Base-by-base conservation (phyloP, 148 eudicot genomes). In the Selenicereus undatus region DNA sequence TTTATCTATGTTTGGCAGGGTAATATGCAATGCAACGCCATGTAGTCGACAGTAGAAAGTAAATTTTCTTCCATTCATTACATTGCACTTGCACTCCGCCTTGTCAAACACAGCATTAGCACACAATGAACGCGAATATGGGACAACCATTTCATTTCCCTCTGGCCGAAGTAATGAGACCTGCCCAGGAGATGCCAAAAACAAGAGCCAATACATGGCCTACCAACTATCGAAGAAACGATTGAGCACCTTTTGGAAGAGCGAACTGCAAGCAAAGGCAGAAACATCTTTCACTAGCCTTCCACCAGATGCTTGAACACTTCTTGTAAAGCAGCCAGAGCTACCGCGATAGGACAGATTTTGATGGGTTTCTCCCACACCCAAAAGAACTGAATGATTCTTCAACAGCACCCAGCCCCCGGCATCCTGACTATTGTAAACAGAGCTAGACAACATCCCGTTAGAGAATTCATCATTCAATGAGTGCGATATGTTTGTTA, bases 351-450 rank as follows among this genome's bases (percentile, higher is more conserved):
- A 87, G 13, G 48, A 79, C 39, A 88, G 83, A 35, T 56, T 83
- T 29, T 95, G 99, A 30, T 74, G 76, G 17, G 94, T 92, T 26
- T 27, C 60, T 24, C 92, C 92, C 20, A 80, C 75, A 76, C 99
- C 99, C 22, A 91, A 85, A 18, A 93, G 83, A 75, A 95, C 94
- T 42, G 84, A 79, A 73, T 90, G 87, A 78, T 87, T 93, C 82
- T 84, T 84, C 56, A 93, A 91, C 76, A 79, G 52, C 92, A 93
- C 90, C 92, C 89, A 91, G 64, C 99, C 97, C 13, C 52, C 72
- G 0, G 89, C 88, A 22, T 82, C 74, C 82, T 95, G 99, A 45
- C 13, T 79, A 74, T 92, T 93, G 3, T n/a, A 30, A 42, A 86
- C 35, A 14, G 79, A 72, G 64, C 85, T 85, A 3, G 82, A 45